Evolutionary conservation across 2,329 filamentous ascomycete species (phyloP), one percentile per base, ranked within the genome.

Genomic region (Aspergillus oerlinghausenensis): DNA sequence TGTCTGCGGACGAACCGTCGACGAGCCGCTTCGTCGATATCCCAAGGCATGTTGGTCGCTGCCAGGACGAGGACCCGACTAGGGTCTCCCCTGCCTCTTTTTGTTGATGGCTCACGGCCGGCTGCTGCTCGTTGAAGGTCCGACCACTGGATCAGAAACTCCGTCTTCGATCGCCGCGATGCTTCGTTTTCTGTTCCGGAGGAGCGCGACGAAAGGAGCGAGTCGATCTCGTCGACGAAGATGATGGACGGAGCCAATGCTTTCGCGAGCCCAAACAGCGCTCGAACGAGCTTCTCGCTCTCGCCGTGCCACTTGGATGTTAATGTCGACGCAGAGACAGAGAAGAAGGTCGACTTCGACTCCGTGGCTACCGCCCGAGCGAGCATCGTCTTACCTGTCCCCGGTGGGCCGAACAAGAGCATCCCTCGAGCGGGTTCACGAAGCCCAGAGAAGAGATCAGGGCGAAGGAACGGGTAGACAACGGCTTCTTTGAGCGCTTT

Each of bases 361-460:
- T 99, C 94, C 0, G 94, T 97, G 1, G 94, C 94, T 0, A 97
- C 93, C 8, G 91, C 92, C 61, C 94, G 85, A 9, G 94, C 94
- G 40, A 99, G 80, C 94, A 99, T 99, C 0, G 94, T 99, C 75
- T 99, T 99, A 52, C 94, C 94, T 0, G 94, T 99, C n/a, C 94
- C 94, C 0, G 94, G 94, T 1, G 94, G 94, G 0, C 94, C 94
- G 69, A 99, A 99, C 1, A 99, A 81, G 1, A 99, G 81, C 90
- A 99, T 97, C 5, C 94, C 94, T 56, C 92, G 82, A 14, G 94
- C 93, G 21, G 94, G 94, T 70, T 99, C 94, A 42, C 94, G 88
- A 10, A 99, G 81, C 0, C 94, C 94, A 84, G 93, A 94, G 76
- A 99, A 99, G 2, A 99, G 78, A 73, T 99, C 94, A 1, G 94